Conservation (phyloP, 192 early-diverging fungal species). For the Gryganskiella cystojenkinii region DNA sequence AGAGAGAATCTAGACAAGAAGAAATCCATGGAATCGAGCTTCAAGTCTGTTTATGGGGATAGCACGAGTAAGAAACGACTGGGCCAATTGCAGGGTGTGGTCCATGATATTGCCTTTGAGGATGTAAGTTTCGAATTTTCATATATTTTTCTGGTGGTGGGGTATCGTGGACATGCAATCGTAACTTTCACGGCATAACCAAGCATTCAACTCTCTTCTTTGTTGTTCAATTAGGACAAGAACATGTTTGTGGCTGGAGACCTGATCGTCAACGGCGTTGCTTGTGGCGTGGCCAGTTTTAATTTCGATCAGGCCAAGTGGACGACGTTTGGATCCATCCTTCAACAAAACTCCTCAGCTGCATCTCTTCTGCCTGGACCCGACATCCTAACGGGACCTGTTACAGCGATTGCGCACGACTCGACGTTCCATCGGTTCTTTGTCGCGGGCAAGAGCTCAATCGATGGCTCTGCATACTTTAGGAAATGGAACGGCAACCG, state of each 20-base stretch:
- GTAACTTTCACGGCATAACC: too few relatives aligned
- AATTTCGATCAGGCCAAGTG: constrained; percentile 59
- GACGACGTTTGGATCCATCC: constrained; percentile 52
- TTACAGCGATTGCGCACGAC: constrained; percentile 55
- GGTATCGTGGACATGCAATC: too few relatives aligned
- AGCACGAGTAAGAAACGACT: constrained; percentile 13
- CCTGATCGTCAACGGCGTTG: constrained; percentile 40
- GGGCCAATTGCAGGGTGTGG: constrained; percentile 33
- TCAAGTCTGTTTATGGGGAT: constrained; percentile 35
- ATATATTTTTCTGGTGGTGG: neutral
- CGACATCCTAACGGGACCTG: constrained; percentile 63
- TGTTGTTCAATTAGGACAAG: constrained; percentile 16
- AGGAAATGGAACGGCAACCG: constrained; percentile 61
- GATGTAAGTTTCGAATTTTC: constrained; percentile 16
- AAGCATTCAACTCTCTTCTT: neutral
- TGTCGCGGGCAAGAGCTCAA: constrained; percentile 37
- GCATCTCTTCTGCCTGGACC: constrained; percentile 18
- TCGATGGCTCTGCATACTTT: constrained; percentile 58
- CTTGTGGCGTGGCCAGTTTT: constrained; percentile 58
- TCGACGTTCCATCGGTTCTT: constrained; percentile 36
- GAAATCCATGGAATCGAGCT: constrained; percentile 11
- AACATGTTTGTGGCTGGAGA: constrained; percentile 57
- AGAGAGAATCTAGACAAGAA: constrained; percentile 29
- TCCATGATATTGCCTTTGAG: constrained; percentile 48
- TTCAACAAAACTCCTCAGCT: neutral